These are phyloP conservation scores for Fraxinus latifolia DNA, from an alignment of 305 asterid genomes.

Conservation along the genomic window DNA sequence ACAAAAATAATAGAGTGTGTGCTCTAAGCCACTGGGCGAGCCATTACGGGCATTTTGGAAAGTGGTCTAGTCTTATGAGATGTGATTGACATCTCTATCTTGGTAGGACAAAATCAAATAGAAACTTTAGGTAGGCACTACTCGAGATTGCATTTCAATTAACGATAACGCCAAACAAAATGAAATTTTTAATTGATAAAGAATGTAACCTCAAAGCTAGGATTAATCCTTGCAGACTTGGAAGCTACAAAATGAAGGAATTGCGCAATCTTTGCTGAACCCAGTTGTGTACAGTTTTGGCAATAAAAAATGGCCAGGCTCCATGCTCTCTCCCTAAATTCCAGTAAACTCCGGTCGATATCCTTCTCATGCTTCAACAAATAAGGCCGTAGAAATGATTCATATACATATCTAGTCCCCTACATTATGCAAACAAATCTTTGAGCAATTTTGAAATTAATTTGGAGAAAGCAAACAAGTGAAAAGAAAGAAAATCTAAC, in stretches of 20 bases:
- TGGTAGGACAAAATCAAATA: too few relatives aligned
- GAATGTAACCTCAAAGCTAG: slow-evolving; percentile 40
- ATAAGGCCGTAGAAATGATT: slow-evolving; percentile 56
- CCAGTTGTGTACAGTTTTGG: slow-evolving; percentile 73
- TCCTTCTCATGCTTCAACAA: slow-evolving; percentile 57
- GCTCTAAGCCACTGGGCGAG: background rate
- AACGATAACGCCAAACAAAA: background rate
- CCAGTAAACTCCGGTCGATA: slow-evolving; percentile 56
- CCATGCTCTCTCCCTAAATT: slow-evolving; percentile 68
- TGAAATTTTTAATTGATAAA: background rate
- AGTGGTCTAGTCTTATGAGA: too few relatives aligned
- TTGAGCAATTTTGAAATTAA: background rate
- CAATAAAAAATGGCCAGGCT: slow-evolving; percentile 71
- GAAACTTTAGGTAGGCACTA: too few relatives aligned
- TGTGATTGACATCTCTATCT: too few relatives aligned
- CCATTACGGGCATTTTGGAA: background rate
- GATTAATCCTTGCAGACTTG: slow-evolving; percentile 30
- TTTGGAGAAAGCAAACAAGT: background rate
- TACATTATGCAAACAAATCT: slow-evolving; percentile 5
- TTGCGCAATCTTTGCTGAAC: slow-evolving; percentile 60
- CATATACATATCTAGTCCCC: slow-evolving; percentile 70
- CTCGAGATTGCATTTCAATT: background rate
- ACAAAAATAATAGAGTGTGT: background rate
- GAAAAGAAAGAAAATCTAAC: background rate
- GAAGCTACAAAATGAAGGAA: slow-evolving; percentile 51